A percentile compares a stretch with the other conserved stretches of the same genome.
Evolutionary conservation across 345 rosid genomes (phyloP).

Genomic region (Abelmoschus esculentus): DNA sequence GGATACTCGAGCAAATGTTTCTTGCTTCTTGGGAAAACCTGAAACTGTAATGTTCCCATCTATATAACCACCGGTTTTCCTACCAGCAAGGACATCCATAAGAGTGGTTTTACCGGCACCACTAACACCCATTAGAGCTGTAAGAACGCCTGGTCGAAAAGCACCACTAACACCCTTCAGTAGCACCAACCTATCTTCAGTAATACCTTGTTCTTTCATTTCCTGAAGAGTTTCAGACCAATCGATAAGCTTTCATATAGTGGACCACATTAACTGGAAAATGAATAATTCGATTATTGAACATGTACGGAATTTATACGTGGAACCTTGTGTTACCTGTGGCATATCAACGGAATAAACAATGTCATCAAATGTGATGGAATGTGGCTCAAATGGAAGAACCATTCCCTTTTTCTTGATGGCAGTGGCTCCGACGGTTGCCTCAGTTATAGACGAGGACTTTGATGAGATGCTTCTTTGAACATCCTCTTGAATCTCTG

Average conservation of each 20-base stretch:
- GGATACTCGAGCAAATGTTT: slow-evolving; percentile 71
- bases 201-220: slow-evolving; percentile 55
- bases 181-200: slow-evolving; percentile 52
- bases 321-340: slow-evolving; percentile 30
- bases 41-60: slow-evolving; percentile 61
- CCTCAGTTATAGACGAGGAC: slow-evolving; percentile 15
- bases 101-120: slow-evolving; percentile 89
- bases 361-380: slow-evolving; percentile 49
- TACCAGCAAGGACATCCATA: slow-evolving; percentile 86
- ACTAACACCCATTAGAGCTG: slow-evolving; percentile 72
- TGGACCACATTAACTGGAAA: not conserved
- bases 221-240: slow-evolving; percentile 24
- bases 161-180: slow-evolving; percentile 72
- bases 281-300: not conserved
- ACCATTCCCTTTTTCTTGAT: slow-evolving; percentile 54
- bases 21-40: slow-evolving; percentile 71
- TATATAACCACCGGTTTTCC: slow-evolving; percentile 74
- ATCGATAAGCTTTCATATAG: not conserved
- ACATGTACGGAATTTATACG: not conserved
- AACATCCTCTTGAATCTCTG: slow-evolving; percentile 14
- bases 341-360: slow-evolving; percentile 78
- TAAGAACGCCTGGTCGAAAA: slow-evolving; percentile 78
- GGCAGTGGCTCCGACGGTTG: slow-evolving; percentile 8
- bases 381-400: slow-evolving; percentile 69
- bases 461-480: slow-evolving; percentile 14